Percentiles rank a stretch among this genome's conserved stretches.
Conservation (phyloP, 2,329 filamentous ascomycete genomes). For the Myriosclerotinia scirpicola region DNA sequence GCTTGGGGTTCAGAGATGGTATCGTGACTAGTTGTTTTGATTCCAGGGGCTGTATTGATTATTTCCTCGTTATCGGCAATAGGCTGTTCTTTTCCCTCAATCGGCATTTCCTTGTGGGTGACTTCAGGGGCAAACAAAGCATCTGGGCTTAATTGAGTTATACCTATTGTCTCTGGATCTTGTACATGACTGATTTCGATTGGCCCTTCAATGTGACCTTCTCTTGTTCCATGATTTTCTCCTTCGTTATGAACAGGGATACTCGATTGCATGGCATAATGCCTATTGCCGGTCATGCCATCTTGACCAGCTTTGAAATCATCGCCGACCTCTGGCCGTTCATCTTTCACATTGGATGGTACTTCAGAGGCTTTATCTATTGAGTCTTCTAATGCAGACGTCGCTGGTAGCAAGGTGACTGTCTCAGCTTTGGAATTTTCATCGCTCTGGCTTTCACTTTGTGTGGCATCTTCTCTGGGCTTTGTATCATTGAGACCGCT, state of each 20-base stretch:
- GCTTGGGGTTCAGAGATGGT: not conserved
- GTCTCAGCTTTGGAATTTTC: not conserved
- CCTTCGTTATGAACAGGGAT: not conserved
- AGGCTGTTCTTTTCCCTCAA: not conserved
- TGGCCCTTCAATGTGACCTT: not conserved
- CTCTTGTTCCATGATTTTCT: not conserved
- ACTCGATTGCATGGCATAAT: not conserved
- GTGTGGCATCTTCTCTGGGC: not conserved
- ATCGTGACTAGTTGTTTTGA: not conserved
- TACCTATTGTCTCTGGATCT: not conserved
- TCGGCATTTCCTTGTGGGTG: not conserved
- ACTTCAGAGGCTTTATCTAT: not conserved
- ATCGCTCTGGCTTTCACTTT: not conserved
- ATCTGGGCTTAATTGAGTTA: not conserved
- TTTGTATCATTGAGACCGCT: not conserved
- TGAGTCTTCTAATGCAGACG: too few species aligned
- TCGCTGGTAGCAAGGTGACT: not conserved
- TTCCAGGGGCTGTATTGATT: not conserved
- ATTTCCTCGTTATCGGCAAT: not conserved
- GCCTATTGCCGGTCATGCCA: too few species aligned
- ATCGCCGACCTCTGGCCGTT: not conserved
- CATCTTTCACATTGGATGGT: not conserved
- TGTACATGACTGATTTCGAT: not conserved
- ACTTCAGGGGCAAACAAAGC: not conserved
- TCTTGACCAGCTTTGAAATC: not conserved